Percentiles rank a stretch among this genome's conserved stretches.
Conservation (phyloP, 2,329 filamentous ascomycete genomes). For the Cladosporium austrohemisphaericum region DNA sequence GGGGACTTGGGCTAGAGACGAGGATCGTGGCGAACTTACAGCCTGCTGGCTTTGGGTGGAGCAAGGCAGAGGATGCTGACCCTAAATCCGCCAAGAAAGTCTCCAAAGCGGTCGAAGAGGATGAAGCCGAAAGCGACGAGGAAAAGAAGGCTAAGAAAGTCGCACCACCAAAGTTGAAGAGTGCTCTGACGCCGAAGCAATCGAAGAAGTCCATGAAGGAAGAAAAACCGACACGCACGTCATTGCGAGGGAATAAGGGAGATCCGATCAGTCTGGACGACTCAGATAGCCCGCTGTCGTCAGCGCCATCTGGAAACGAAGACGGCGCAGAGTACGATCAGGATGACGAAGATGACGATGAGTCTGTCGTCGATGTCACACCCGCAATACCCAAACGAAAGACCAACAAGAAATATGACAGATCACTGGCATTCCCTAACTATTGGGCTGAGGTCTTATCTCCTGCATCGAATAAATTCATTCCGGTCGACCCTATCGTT, state of each 20-base stretch:
- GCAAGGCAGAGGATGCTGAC: conserved; percentile 74
- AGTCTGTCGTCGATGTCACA: conserved; percentile 57
- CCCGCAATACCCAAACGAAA: conserved; percentile 41
- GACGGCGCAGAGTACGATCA: conserved; percentile 36
- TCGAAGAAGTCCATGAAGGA: conserved; percentile 13
- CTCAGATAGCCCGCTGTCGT: conserved; percentile 46
- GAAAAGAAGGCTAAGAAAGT: conserved; percentile 19
- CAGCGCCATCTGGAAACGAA: conserved; percentile 37
- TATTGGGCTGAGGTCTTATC: conserved; percentile 94
- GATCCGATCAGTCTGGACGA: conserved; percentile 46
- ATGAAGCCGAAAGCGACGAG: conserved; percentile 18
- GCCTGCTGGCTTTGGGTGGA: conserved; percentile 86
- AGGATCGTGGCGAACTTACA: conserved; percentile 82
- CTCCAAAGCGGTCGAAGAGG: conserved; percentile 13
- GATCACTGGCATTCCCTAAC: conserved; percentile 75
- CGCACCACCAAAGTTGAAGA: conserved; percentile 8
- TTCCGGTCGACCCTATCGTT: conserved; percentile 74
- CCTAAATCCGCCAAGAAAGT: conserved; percentile 38
- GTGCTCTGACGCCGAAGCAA: conserved; percentile 11
- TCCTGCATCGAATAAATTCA: conserved; percentile 71
- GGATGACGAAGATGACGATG: conserved; percentile 53
- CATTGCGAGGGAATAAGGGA: conserved; percentile 31
- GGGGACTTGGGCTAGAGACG: conserved; percentile 76
- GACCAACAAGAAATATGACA: conserved; percentile 58
- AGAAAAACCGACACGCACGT: conserved; percentile 25